Base-by-base conservation (phyloP, 352 stramenopile species). In the Phytophthora ohioensis region DNA sequence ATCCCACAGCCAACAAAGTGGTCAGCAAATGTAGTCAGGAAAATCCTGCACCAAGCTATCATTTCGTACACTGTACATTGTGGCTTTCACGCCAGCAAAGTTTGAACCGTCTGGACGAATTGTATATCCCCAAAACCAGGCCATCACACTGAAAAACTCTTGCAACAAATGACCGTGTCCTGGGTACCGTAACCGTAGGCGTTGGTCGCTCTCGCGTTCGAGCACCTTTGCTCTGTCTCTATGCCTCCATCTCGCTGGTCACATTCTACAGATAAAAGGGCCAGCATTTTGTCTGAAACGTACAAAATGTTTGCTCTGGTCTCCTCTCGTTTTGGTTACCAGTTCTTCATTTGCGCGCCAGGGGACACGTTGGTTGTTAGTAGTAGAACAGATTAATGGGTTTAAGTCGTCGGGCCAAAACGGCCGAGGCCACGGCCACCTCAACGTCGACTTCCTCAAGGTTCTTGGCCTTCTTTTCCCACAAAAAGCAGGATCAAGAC, bases 381-480 rank as follows among this genome's bases (percentile, higher is more conserved):
- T 54, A 21, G 21, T 27, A 27, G 21, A 2, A 11, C 17, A 48
- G 42, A 6, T 57, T 9, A 3, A 80, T 80, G 73, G 73, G 69
- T 27, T 43, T 80, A 35, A 73, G 61, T 70, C 73, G 69, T 11
- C 57, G 63, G 36, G 43, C 71, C 12, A 80, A 76, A 49, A 8
- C 43, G n/a, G 49, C 49, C 54, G 69, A 71, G 51, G 21, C 66
- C 5, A 5, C 34, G 38, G 32, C 57, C 5, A 48, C 54, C 13
- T 38, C 60, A 6, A 43, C 67, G 27, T 68, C 71, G 4, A 45
- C 67, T 21, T 77, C 65, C 2, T 49, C 58, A 4, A 55, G 69
- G 3, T 67, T 80, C 38, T 54, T 80, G 39, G 65, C 73, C 36
- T 75, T 80, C 71, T 80, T 80, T 45, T 74, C 64, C 7, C 62